phyloP scores from a whole-genome alignment of 495 filamentous ascomycete genomes.

The Cladorrhinum samala region DNA sequence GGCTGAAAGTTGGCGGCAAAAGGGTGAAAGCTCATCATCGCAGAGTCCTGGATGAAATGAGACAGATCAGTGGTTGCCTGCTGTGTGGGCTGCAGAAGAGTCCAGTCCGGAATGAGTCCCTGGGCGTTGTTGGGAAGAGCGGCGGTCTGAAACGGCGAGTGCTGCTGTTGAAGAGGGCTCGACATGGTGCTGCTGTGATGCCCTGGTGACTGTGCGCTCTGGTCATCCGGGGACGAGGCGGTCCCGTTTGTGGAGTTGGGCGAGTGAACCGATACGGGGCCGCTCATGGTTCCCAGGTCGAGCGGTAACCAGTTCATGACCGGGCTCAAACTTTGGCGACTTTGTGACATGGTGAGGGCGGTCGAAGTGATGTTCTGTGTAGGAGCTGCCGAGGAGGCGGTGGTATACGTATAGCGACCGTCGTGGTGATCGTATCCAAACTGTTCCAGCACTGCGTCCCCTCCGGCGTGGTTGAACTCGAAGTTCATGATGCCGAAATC shows the following conservation, averaged over 20 bases:
- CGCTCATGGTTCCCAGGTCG: slow-evolving; percentile 34
- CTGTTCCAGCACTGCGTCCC: slow-evolving; percentile 47
- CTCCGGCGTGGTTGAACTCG: slow-evolving; percentile 49
- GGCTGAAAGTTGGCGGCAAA: slow-evolving; percentile 46
- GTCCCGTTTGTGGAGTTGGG: slow-evolving; percentile 37
- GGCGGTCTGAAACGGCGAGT: slow-evolving; percentile 40
- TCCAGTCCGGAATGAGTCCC: slow-evolving; percentile 47
- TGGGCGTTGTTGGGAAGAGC: slow-evolving; percentile 34
- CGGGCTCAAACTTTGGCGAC: slow-evolving; percentile 35
- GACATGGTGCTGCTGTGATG: slow-evolving; percentile 35
- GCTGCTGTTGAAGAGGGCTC: slow-evolving; percentile 42
- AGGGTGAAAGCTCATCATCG: slow-evolving; percentile 44
- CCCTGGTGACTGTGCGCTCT: slow-evolving; percentile 38
- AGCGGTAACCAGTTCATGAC: slow-evolving; percentile 39
- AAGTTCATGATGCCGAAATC: slow-evolving; percentile 45
- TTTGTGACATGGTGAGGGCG: slow-evolving; percentile 39
- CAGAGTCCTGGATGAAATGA: slow-evolving; percentile 47
- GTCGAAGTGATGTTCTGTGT: slow-evolving; percentile 38
- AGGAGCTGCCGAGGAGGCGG: slow-evolving; percentile 36
- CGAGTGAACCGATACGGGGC: slow-evolving; percentile 30
- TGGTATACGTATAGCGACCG: slow-evolving; percentile 39
- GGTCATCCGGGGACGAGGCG: slow-evolving; percentile 41
- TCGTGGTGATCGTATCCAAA: slow-evolving; percentile 49
- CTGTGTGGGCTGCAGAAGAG: slow-evolving; percentile 49
- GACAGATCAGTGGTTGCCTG: slow-evolving; percentile 45